Evolutionary conservation across 768 basidiomycete species (phyloP).

Genomic region (Lactifluus volemus): DNA sequence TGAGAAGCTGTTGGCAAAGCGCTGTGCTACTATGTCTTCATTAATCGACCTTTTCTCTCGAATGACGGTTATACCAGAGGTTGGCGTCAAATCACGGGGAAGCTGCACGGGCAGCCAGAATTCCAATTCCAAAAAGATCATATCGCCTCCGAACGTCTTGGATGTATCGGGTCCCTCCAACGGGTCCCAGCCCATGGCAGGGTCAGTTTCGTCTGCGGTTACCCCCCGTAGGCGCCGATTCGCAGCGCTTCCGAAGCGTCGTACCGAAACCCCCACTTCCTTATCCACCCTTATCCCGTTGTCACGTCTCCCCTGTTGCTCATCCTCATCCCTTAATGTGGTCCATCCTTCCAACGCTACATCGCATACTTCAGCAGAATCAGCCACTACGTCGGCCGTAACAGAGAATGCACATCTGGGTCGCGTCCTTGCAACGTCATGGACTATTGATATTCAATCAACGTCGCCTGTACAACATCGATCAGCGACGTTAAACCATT

Average conservation of each 20-base stretch:
- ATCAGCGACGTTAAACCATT: background rate
- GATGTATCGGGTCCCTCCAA: background rate
- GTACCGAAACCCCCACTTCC: background rate
- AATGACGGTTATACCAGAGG: background rate
- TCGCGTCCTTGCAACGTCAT: background rate
- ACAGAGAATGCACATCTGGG: background rate
- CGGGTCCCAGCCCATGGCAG: background rate
- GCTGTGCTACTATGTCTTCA: background rate
- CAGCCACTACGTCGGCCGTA: background rate
- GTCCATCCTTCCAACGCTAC: background rate
- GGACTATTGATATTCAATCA: background rate
- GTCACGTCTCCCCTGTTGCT: background rate
- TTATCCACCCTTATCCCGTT: background rate
- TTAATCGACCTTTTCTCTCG: background rate
- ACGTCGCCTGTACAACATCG: background rate
- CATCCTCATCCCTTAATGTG: background rate
- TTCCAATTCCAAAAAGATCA: background rate
- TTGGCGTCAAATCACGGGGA: background rate
- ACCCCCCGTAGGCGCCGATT: constrained; percentile 3
- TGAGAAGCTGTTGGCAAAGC: background rate
- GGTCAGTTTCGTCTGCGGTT: background rate
- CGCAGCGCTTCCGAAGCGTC: constrained; percentile 2
- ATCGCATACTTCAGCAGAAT: too few relatives aligned
- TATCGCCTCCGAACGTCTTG: background rate
- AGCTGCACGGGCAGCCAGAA: background rate